phyloP scores from a whole-genome alignment of 257 asterid genomes.

The Galeopsis tetrahit region DNA sequence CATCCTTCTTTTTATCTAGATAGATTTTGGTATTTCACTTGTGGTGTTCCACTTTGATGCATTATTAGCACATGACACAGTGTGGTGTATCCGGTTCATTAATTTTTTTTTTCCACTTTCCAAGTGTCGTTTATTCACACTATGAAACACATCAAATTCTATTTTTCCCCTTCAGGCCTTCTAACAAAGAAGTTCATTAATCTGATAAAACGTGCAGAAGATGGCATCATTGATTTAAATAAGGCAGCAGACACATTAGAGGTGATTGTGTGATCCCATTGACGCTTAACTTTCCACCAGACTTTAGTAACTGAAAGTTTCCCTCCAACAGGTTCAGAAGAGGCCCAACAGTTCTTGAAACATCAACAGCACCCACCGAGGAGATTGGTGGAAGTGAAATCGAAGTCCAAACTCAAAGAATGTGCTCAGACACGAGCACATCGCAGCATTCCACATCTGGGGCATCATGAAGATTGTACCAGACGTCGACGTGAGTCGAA shows the following conservation, averaged over 20 bases:
- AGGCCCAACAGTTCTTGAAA: slow-evolving; percentile 63
- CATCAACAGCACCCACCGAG: slow-evolving; percentile 43
- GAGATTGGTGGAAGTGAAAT: slow-evolving; percentile 51
- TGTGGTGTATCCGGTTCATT: too few species aligned
- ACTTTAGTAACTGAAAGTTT: slow-evolving; percentile 29
- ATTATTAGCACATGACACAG: too few species aligned
- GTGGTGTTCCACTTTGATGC: too few species aligned
- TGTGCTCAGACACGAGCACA: slow-evolving; percentile 51
- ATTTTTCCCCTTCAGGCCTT: slow-evolving; percentile 56
- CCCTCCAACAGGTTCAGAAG: slow-evolving; percentile 73
- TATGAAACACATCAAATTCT: too few species aligned
- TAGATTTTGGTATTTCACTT: too few species aligned
- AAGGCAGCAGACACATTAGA: slow-evolving; percentile 86
- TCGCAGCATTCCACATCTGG: slow-evolving; percentile 68
- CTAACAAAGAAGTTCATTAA: slow-evolving; percentile 85
- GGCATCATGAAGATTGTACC: slow-evolving; percentile 83
- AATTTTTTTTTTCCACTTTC: too few species aligned
- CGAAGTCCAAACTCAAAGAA: slow-evolving; percentile 42
- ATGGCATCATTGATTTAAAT: slow-evolving; percentile 85
- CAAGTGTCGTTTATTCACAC: too few species aligned
- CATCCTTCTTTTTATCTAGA: too few species aligned
- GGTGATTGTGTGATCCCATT: slow-evolving; percentile 44
- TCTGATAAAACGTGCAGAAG: slow-evolving; percentile 86
- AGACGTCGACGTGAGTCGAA: slow-evolving; percentile 72
- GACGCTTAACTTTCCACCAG: slow-evolving; percentile 27